Evolutionary conservation across 495 filamentous ascomycete species (phyloP), one percentile per base, ranked within the genome.

Genomic region (Lasiosphaeria miniovina): DNA sequence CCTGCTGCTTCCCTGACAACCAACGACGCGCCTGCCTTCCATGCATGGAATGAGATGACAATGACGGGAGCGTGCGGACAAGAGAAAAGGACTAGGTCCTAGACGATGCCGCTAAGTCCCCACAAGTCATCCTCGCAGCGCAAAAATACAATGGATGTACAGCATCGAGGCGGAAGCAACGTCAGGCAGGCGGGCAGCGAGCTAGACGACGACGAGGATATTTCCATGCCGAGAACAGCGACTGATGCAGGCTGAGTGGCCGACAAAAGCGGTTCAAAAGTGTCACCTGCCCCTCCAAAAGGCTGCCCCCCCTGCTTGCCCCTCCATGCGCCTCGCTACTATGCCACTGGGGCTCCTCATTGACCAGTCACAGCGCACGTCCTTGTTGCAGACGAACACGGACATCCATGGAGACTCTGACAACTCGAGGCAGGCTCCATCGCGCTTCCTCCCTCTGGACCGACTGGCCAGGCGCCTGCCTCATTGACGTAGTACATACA

Each of bases 201-300:
- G 24, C 24, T 24, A 24, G 24, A 24, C 24, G 24, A 24, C 24
- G 24, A 24, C 24, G 24, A 61, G 55, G 40, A n/a, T 46, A 49
- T 58, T 46, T 57, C 58, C 38, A 52, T 55, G 38, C 52, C 38
- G 15, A 41, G 12, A 11, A n/a, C 6, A 31, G 55, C 33, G 43
- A 51, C 36, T 6, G 48, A 50, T 40, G 60, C 50, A 53, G 38
- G 52, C 46, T 63, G 69, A 65, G 53, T 64, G 63, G 62, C 48
- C 38, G 64, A 50, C 33, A 54, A 4, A 49, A 41, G 14, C 52
- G 33, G 11, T 36, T 58, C 45, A 60, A 62, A 58, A 56, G 63
- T 62, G 69, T 70, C 69, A 71, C 57, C 60, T 68, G 68, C 60
- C 66, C 69, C 69, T 68, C 67, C 57, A 59, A 41, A 40, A 34